Evolutionary conservation across 169 alveolate species (phyloP), one percentile per base, ranked within the genome.

Genomic region (Eimeria nieschulzi): DNA sequence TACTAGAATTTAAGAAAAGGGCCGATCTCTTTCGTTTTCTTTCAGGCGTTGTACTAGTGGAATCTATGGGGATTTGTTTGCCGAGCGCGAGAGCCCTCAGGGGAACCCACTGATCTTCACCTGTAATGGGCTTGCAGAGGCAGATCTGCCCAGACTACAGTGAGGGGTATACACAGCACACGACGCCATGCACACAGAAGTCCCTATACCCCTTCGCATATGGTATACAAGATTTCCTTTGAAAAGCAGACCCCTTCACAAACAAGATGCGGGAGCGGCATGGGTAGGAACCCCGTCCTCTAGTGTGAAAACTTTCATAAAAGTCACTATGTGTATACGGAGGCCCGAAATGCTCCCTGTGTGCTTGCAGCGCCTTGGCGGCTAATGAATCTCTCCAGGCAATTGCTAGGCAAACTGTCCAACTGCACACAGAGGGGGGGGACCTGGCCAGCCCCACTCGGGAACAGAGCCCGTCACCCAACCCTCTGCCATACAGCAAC

Each of bases 361-460:
- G 39, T 80, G 59, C 26, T n/a, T 25, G 56, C 88, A 80, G 88
- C 46, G 26, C 76, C 15, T 9, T 80, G 73, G 76, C 88, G 21
- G 66, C 88, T 23, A 80, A 61, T 26, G 88, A 80, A 59, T 59
- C 88, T 0, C 61, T 80, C 76, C 88, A 80, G 76, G 88, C 88
- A 15, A 80, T 80, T 19, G 88, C 76, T 10, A 23, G 63, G 19
- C 88, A 80, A 61, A 80, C 88, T 3, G 76, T 80, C 25, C 68
- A 59, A 5, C 68, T 59, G 5, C 68, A 19, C n/a, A 12, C 15
- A 59, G 68, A 59, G 9, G 2, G 5, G 68, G 3, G 3, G 46
- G 86, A 55, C 12, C 33, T 78, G 71, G 55, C 53, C 9, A 54
- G 56, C 19, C n/a, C 66, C 56, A 59, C 68, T 59, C 68, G 15